Conservation (phyloP, 2,329 filamentous ascomycete genomes). For the Fusarium poae region DNA sequence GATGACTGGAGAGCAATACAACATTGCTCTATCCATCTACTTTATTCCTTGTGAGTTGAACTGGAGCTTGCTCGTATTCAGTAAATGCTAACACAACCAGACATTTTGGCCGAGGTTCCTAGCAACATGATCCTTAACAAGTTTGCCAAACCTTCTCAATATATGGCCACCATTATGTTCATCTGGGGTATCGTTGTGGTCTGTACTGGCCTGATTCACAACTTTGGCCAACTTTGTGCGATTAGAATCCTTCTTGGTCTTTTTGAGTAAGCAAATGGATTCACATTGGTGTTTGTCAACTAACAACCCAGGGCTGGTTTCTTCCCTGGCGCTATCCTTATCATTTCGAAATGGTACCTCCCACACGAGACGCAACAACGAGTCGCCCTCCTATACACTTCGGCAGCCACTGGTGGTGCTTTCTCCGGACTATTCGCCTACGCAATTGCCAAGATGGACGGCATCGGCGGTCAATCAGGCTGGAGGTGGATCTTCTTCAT, state of each 20-base stretch:
- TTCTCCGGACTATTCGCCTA: conserved; percentile 45
- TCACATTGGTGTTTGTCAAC: neutral
- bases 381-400: conserved; percentile 51
- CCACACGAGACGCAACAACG: conserved; percentile 48
- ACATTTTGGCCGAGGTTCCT: conserved; percentile 32
- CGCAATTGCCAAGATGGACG: conserved; percentile 43
- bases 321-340: conserved; percentile 49
- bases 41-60: conserved; percentile 28
- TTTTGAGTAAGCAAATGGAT: conserved; percentile 12
- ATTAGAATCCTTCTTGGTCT: conserved; percentile 34
- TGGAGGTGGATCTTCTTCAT: conserved; percentile 50
- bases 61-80: fast-evolving
- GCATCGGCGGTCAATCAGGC: conserved; percentile 20
- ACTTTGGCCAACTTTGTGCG: conserved; percentile 27
- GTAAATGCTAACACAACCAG: neutral
- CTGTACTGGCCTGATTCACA: conserved; percentile 26
- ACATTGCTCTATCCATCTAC: conserved; percentile 36
- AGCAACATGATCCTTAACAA: conserved; percentile 41
- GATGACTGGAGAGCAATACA: conserved; percentile 37
- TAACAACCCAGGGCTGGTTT: conserved; percentile 45
- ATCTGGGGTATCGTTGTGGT: conserved; percentile 36
- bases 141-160: conserved; percentile 32
- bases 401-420: conserved; percentile 42
- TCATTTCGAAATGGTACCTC: conserved; percentile 51
- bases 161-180: conserved; percentile 35